phyloP scores from a whole-genome alignment of 345 rosid species.

The Diplotaxis tenuifolia region DNA sequence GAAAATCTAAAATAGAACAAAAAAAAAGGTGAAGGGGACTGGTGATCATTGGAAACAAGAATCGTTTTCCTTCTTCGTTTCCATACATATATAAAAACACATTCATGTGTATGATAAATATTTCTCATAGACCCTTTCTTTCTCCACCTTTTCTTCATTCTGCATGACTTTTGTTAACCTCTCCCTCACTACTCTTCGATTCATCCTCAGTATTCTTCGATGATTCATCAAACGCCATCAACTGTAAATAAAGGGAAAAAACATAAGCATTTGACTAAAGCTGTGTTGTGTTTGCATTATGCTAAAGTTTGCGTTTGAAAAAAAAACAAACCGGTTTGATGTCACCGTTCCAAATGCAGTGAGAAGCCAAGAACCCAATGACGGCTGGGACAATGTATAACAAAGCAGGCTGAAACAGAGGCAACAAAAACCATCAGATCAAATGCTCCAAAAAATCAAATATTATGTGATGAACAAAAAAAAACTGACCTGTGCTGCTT shows the following conservation, averaged over 20 bases:
- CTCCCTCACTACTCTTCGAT: slow-evolving; percentile 45
- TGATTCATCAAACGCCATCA: slow-evolving; percentile 82
- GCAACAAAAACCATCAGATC: slow-evolving; percentile 1
- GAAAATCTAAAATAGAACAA: slow-evolving; percentile 10
- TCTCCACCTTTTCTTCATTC: slow-evolving; percentile 42
- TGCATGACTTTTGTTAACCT: slow-evolving; percentile 40
- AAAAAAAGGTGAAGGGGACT: slow-evolving; percentile 18
- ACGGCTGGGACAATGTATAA: slow-evolving; percentile 92
- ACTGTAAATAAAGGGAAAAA: slow-evolving; percentile 42
- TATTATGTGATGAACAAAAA: background rate
- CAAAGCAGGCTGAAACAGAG: slow-evolving; percentile 80
- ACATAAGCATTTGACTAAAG: background rate
- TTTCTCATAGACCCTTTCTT: slow-evolving; percentile 24
- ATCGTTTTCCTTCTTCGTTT: slow-evolving; percentile 31
- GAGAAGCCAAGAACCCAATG: slow-evolving; percentile 88
- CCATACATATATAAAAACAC: slow-evolving; percentile 17
- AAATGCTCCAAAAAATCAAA: background rate
- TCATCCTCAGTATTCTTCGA: slow-evolving; percentile 44
- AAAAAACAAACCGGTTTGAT: slow-evolving; percentile 77
- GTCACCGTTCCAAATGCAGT: slow-evolving; percentile 90
- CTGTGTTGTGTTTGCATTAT: background rate
- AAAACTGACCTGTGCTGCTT: slow-evolving; percentile 86
- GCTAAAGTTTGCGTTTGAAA: background rate
- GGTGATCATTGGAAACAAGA: slow-evolving; percentile 32
- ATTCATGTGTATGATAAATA: slow-evolving; percentile 26